Evolutionary conservation across 148 eudicot genomes (phyloP).

Genomic region (Rhododendron ovatum): DNA sequence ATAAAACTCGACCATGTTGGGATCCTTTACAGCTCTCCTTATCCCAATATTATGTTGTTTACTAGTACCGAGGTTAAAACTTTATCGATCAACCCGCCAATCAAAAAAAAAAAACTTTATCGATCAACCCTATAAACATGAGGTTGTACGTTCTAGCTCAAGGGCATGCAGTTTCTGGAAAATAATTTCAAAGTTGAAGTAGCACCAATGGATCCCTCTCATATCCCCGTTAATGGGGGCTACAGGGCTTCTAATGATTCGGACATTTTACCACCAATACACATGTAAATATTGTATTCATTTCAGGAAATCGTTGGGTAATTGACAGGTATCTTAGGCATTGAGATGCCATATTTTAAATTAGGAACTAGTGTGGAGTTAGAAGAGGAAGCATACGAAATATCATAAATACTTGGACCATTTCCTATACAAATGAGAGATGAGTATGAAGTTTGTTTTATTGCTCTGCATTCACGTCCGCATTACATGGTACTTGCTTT

Average conservation of each 20-base stretch:
- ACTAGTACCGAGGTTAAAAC: background rate
- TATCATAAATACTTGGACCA: no score
- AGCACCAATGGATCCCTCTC: background rate
- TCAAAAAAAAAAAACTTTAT: no score
- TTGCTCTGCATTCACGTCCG: no score
- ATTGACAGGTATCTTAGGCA: background rate
- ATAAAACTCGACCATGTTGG: no score
- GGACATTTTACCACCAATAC: background rate
- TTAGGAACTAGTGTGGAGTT: background rate
- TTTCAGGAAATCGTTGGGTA: background rate
- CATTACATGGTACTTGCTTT: no score
- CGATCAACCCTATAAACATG: background rate
- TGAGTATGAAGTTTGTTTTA: no score
- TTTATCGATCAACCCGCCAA: background rate
- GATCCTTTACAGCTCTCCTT: background rate
- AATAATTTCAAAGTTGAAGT: background rate
- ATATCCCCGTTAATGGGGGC: background rate
- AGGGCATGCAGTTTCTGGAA: background rate
- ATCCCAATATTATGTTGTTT: background rate
- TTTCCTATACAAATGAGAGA: no score
- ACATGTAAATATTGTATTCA: background rate
- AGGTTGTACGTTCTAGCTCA: background rate
- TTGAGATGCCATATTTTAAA: background rate
- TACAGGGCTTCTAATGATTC: background rate
- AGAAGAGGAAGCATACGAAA: no score